Evolutionary conservation across 2,329 filamentous ascomycete species (phyloP).

Genomic region (Alternaria ventricosa): DNA sequence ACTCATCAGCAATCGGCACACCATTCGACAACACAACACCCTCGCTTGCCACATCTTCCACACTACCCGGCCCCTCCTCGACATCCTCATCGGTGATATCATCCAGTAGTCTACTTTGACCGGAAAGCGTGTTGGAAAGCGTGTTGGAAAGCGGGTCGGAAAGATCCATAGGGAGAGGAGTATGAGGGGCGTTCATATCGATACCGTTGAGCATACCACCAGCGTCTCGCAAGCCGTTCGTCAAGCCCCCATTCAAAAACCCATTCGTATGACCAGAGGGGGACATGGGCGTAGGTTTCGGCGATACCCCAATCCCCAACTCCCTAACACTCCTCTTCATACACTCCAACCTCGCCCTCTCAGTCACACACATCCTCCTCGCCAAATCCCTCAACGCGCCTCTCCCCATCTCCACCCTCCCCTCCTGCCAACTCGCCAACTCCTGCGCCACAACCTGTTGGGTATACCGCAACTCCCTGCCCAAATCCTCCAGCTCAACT

Average conservation of each 20-base stretch:
- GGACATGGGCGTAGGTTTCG: not conserved
- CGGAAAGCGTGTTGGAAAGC: no score
- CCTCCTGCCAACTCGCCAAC: slow-evolving; percentile 91
- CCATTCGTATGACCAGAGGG: not conserved
- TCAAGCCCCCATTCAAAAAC: not conserved
- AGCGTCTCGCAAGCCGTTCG: not conserved
- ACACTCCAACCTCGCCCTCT: slow-evolving; percentile 78
- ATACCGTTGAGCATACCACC: not conserved
- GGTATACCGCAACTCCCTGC: slow-evolving; percentile 84
- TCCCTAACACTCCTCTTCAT: slow-evolving; percentile 80
- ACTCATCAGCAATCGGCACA: slow-evolving; percentile 3
- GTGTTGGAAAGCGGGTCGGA: not conserved
- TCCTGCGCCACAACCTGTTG: slow-evolving; percentile 93
- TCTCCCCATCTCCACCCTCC: slow-evolving; percentile 78
- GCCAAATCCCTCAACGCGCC: slow-evolving; percentile 79
- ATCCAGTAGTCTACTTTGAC: not conserved
- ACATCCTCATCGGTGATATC: slow-evolving; percentile 6
- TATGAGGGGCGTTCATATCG: not conserved
- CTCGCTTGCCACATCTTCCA: slow-evolving; percentile 10
- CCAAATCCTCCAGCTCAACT: slow-evolving; percentile 74
- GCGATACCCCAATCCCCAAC: slow-evolving; percentile 18
- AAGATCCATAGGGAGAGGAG: not conserved
- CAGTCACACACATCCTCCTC: slow-evolving; percentile 77
- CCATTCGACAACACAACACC: slow-evolving; percentile 21
- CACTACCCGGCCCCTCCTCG: slow-evolving; percentile 20